These are phyloP conservation scores for Pyricularia sp. DNA, from an alignment of 2,329 filamentous ascomycete genomes.

Conservation along the genomic window DNA sequence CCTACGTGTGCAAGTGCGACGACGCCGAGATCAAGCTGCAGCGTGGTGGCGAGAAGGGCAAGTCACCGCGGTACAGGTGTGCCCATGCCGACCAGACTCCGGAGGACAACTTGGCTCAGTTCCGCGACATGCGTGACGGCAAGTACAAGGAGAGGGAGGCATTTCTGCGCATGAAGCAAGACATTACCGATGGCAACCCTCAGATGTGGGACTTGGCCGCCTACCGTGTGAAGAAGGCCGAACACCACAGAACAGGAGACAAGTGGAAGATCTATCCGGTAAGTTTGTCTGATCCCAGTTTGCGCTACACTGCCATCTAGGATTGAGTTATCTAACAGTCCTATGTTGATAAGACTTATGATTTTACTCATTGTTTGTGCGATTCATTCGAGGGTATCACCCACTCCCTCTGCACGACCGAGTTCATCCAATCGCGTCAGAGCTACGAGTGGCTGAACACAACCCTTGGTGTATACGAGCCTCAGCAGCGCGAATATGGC, in stretches of 20 bases:
- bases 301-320: background rate
- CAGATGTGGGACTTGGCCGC: constrained; percentile 96
- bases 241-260: constrained; percentile 59
- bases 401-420: constrained; percentile 84
- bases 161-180: constrained; percentile 86
- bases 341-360: constrained; percentile 47
- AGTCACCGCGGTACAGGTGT: constrained; percentile 64
- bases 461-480: constrained; percentile 68
- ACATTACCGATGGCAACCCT: constrained; percentile 70
- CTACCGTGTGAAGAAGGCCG: constrained; percentile 68
- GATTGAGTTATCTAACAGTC: background rate
- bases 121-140: constrained; percentile 81
- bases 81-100: constrained; percentile 61
- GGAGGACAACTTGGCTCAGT: constrained; percentile 64
- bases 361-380: constrained; percentile 81
- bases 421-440: constrained; percentile 72
- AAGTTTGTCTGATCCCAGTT: background rate
- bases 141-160: constrained; percentile 78
- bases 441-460: constrained; percentile 87
- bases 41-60: constrained; percentile 61
- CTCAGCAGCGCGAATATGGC: constrained; percentile 82
- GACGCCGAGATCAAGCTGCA: constrained; percentile 76
- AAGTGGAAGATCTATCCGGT: constrained; percentile 82
- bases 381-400: constrained; percentile 89
- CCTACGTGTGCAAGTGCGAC: constrained; percentile 81